Percentiles rank a stretch among this genome's conserved stretches.
These are phyloP conservation scores for Rosa hybrid DNA, from an alignment of 331 rosid genomes.

Conservation along the genomic window DNA sequence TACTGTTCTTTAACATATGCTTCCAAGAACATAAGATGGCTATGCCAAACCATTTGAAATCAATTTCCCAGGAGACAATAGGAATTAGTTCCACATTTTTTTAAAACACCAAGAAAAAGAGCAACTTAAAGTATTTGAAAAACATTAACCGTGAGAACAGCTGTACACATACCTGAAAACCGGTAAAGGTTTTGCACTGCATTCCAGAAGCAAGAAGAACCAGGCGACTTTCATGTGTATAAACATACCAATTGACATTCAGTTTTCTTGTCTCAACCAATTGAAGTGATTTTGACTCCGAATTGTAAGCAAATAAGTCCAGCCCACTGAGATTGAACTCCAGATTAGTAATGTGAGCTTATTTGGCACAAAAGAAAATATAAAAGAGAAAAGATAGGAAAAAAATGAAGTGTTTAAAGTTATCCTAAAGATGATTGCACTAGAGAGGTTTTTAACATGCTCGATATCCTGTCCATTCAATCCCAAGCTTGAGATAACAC, in stretches of 20 bases:
- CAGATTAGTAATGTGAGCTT: conserved; percentile 29
- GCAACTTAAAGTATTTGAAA: conserved; percentile 13
- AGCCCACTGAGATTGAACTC: conserved; percentile 68
- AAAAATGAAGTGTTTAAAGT: neutral
- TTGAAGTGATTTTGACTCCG: conserved; percentile 66
- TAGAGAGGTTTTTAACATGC: neutral
- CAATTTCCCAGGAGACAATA: neutral
- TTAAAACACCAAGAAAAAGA: conserved; percentile 1
- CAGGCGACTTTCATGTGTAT: conserved; percentile 98
- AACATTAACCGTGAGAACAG: conserved; percentile 10
- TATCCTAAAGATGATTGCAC: neutral
- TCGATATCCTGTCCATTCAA: neutral
- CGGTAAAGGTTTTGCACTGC: conserved; percentile 94
- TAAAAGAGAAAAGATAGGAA: neutral
- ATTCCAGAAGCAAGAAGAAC: conserved; percentile 98
- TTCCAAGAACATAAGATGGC: conserved; percentile 4
- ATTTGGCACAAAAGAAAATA: neutral
- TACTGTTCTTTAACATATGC: neutral
- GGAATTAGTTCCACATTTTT: conserved; percentile 9
- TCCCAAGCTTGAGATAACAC: neutral
- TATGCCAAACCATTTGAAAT: conserved; percentile 4
- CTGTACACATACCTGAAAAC: conserved; percentile 75
- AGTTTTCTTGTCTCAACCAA: conserved; percentile 85
- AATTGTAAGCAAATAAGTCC: conserved; percentile 75
- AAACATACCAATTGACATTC: conserved; percentile 85